These are phyloP conservation scores for Quercus parvula DNA, from an alignment of 306 rosid species.

Conservation along the genomic window DNA sequence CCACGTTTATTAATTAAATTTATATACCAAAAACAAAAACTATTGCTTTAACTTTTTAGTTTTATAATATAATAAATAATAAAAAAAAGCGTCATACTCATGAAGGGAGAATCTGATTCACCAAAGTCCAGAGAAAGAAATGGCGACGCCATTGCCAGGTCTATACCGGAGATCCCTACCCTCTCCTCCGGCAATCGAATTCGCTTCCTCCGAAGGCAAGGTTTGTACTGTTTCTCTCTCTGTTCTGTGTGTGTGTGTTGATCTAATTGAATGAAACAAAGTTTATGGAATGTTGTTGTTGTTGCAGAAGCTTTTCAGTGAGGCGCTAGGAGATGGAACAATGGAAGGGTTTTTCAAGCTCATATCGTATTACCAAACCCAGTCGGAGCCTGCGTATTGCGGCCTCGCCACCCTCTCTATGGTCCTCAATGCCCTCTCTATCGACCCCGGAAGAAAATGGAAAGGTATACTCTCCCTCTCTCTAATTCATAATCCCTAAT, in stretches of 20 bases:
- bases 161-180: conserved; percentile 67
- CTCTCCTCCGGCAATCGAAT: conserved; percentile 65
- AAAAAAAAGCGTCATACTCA: not conserved
- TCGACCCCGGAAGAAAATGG: conserved; percentile 98
- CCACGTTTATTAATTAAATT: too few species aligned
- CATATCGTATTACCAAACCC: conserved; percentile 84
- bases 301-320: conserved; percentile 50
- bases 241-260: not conserved
- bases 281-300: not conserved
- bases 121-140: too few species aligned
- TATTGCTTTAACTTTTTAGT: too few species aligned
- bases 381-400: conserved; percentile 91
- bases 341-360: conserved; percentile 86
- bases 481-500: not conserved
- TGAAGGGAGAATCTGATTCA: not conserved
- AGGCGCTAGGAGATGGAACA: conserved; percentile 67
- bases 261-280: not conserved
- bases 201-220: conserved; percentile 70
- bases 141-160: conserved; percentile 43
- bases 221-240: conserved; percentile 11
- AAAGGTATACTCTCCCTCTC: conserved; percentile 47
- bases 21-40: too few species aligned
- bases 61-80: not conserved
- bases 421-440: conserved; percentile 88
- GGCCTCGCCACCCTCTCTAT: conserved; percentile 76